Base-by-base conservation (phyloP, 345 rosid species). In the Eucalyptus marginata region DNA sequence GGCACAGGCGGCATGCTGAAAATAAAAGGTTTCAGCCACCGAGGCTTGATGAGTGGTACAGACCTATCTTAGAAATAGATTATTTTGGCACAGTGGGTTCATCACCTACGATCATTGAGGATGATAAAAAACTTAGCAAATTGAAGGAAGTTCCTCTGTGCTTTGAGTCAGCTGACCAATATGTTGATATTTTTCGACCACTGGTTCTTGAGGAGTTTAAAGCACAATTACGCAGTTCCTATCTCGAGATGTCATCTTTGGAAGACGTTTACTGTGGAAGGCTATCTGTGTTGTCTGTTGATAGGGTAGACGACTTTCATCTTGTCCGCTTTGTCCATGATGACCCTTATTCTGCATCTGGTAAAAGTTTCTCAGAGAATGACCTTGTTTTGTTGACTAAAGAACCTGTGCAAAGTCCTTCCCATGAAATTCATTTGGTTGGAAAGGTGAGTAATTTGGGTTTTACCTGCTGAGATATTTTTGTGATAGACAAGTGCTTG, bases 231-330 rank as follows among this genome's bases (percentile, higher is more conserved):
- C 93, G 94, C 87, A 95, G 94, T 93, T 95, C 96, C 89, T 98
- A 94, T 91, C 92, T 93, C 87, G 99, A 96, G 90, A 93, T 95
- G 93, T 95, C 98, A 54, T 96, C 99, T 62, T 91, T 92, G 96
- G 99, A 95, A 79, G 99, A 98, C 58, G 91, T 95, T 89, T 95
- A 93, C 89, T 95, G 90, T 90, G 98, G 99, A 46, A 91, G 88
- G 91, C 87, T 98, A 49, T 98, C 99, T 81, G 97, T 97, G 89
- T 88, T 98, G 89, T 95, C 99, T 29, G 94, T 98, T 92, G 99
- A 98, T 93, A 95, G 99, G 91, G 94, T 97, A 92, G 99, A 97
- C 87, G 98, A 96, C 86, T 97, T 97, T 89, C 99, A 97, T 93
- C 95, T 96, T 91, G 95, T 96, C 89, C 99, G 99, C 85, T 96